A percentile compares a stretch with the other conserved stretches of the same genome.
These are phyloP conservation scores for Penicillium ochrochloron DNA, from an alignment of 495 filamentous ascomycete species.

Conservation along the genomic window DNA sequence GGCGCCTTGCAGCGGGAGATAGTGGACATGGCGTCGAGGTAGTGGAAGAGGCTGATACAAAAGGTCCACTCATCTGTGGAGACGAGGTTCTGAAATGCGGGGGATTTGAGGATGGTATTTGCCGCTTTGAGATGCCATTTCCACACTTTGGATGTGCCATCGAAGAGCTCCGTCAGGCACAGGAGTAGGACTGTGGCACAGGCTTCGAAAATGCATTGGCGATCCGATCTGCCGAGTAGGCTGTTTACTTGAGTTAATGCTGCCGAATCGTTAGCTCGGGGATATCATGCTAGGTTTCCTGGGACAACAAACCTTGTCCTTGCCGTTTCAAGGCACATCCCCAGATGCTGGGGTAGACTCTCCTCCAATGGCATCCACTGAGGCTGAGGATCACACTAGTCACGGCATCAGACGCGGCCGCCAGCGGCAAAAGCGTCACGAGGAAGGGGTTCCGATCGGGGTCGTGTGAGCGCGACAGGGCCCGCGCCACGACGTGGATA, in stretches of 20 bases:
- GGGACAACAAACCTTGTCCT: constrained; percentile 25
- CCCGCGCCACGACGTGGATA: constrained; percentile 33
- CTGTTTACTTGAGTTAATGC: constrained; percentile 31
- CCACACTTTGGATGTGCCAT: constrained; percentile 34
- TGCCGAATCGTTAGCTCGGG: background rate
- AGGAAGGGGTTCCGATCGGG: constrained; percentile 36
- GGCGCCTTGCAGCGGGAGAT: constrained; percentile 38
- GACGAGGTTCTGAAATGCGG: constrained; percentile 21
- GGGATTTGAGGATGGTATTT: constrained; percentile 32
- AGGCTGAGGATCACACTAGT: constrained; percentile 35
- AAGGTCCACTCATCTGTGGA: constrained; percentile 29
- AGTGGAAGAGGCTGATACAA: constrained; percentile 35
- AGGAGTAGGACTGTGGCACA: constrained; percentile 33
- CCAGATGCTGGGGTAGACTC: constrained; percentile 37
- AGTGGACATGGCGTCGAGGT: constrained; percentile 40
- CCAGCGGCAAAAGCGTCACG: constrained; percentile 32
- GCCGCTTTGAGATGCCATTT: constrained; percentile 41
- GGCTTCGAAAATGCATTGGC: constrained; percentile 29
- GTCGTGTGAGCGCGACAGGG: constrained; percentile 32
- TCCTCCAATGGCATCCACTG: constrained; percentile 38
- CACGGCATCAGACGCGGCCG: constrained; percentile 31
- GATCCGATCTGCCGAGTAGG: constrained; percentile 21
- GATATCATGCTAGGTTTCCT: background rate
- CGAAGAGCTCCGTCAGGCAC: constrained; percentile 35
- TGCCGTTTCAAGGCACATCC: constrained; percentile 30